phyloP scores from a whole-genome alignment of 305 asterid species.

The Rubia tinctorum region DNA sequence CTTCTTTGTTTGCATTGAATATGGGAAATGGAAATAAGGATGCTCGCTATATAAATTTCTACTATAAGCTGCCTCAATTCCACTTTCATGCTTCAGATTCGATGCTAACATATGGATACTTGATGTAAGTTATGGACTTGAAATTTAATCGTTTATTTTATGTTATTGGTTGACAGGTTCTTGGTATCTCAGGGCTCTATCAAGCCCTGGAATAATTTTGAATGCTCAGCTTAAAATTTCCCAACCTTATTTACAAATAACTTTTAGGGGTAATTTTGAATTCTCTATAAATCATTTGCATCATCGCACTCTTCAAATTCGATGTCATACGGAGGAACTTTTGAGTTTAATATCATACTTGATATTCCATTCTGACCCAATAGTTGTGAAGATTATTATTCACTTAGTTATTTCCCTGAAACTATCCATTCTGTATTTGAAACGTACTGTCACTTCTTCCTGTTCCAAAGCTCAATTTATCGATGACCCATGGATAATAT shows the following conservation, averaged over 20 bases:
- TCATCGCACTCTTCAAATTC: background rate
- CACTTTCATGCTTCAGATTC: background rate
- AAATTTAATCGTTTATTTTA: conserved; percentile 2
- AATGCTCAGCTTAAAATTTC: no score
- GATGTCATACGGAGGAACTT: background rate
- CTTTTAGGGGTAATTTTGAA: conserved; percentile 60
- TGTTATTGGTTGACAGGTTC: conserved; percentile 37
- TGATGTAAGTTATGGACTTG: background rate
- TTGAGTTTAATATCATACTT: conserved; percentile 7
- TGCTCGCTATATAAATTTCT: no score
- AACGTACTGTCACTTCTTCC: no score
- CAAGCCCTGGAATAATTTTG: no score
- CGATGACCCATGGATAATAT: no score
- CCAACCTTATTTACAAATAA: conserved; percentile 89
- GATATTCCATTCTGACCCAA: background rate
- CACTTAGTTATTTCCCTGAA: background rate
- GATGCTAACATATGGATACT: no score
- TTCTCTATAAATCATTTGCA: conserved; percentile 5
- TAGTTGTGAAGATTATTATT: conserved; percentile 5
- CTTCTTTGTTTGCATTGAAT: background rate
- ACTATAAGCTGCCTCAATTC: background rate
- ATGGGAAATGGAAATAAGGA: background rate
- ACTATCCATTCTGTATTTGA: no score
- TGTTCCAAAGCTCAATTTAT: no score
- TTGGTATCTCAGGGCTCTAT: conserved; percentile 68